Conservation (phyloP, 345 rosid species). For the Anacardium occidentale region DNA sequence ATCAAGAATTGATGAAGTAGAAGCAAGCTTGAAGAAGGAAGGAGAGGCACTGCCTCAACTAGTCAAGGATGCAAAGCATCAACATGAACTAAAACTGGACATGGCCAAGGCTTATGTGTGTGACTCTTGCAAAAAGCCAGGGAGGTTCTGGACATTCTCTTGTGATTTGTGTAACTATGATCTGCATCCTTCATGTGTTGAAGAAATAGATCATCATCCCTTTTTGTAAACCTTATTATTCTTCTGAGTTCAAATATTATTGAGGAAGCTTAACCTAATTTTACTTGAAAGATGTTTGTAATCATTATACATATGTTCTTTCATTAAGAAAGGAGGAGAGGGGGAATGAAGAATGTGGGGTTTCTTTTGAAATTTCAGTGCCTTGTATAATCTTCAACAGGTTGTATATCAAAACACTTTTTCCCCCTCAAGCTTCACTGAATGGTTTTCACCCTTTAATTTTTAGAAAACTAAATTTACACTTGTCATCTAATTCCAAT, state of each 20-base stretch:
- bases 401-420: too few relatives aligned
- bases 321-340: too few relatives aligned
- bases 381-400: too few relatives aligned
- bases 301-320: too few relatives aligned
- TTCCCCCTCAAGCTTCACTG: too few relatives aligned
- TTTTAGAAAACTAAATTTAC: too few relatives aligned
- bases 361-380: too few relatives aligned
- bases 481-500: too few relatives aligned
- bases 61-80: conserved; percentile 59
- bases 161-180: conserved; percentile 72
- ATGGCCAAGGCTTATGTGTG: conserved; percentile 78
- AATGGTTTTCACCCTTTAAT: too few relatives aligned
- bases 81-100: conserved; percentile 62
- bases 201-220: conserved; percentile 22
- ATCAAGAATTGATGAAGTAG: conserved; percentile 49
- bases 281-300: too few relatives aligned
- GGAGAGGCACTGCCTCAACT: conserved; percentile 59
- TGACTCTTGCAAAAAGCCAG: conserved; percentile 56
- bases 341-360: too few relatives aligned
- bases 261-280: not conserved
- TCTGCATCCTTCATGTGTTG: conserved; percentile 71
- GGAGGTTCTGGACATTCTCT: conserved; percentile 80
- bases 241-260: not conserved
- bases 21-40: conserved; percentile 53
- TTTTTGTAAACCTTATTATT: not conserved